Conservation (phyloP, 495 filamentous ascomycete genomes). For the Cudoniella acicularis region DNA sequence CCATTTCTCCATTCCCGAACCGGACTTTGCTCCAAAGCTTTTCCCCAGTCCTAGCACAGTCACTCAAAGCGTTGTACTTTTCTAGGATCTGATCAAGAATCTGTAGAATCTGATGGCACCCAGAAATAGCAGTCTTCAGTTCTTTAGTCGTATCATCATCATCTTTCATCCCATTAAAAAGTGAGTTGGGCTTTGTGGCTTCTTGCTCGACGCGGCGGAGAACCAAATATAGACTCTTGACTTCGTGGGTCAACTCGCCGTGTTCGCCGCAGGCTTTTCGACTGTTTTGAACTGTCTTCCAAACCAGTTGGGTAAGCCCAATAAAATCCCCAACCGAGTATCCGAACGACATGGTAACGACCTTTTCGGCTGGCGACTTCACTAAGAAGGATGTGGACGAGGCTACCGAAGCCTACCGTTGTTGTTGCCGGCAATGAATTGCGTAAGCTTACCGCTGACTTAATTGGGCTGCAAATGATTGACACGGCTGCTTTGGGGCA, state of each 20-base stretch:
- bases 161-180: background rate
- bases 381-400: too few species aligned
- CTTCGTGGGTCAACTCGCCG: constrained; percentile 20
- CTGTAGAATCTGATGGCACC: constrained; percentile 10
- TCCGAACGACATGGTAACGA: constrained; percentile 27
- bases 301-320: constrained; percentile 17
- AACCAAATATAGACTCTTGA: constrained; percentile 13
- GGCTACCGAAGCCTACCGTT: too few species aligned
- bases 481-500: too few species aligned
- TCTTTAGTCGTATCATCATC: background rate
- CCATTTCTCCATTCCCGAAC: constrained; percentile 10
- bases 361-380: too few species aligned
- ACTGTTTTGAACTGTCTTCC: constrained; percentile 8
- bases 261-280: constrained; percentile 23
- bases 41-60: background rate
- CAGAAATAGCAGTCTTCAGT: background rate
- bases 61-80: constrained; percentile 14
- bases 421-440: too few species aligned
- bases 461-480: too few species aligned
- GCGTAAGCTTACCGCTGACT: too few species aligned
- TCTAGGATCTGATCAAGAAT: constrained; percentile 1
- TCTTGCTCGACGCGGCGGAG: constrained; percentile 17
- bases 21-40: constrained; percentile 10
- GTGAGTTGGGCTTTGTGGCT: constrained; percentile 8
- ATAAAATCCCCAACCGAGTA: constrained; percentile 20